A percentile compares a stretch with the other conserved stretches of the same genome.
phyloP scores from a whole-genome alignment of 2,329 filamentous ascomycete genomes.

The Arthrocladium fulminans region DNA sequence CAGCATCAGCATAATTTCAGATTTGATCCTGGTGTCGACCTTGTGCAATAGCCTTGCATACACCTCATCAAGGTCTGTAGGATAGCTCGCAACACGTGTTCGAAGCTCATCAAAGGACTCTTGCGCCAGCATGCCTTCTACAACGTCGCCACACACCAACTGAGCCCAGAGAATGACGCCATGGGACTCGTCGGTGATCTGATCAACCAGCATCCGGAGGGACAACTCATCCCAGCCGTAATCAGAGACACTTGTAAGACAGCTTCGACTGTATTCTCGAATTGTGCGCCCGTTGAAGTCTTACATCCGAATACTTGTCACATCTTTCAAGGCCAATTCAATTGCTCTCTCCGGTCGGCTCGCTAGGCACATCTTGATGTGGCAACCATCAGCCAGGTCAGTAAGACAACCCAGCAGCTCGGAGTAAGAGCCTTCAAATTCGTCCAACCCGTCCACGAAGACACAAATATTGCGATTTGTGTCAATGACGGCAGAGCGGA shows the following conservation, averaged over 20 bases:
- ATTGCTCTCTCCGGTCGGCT: background rate
- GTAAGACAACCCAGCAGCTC: background rate
- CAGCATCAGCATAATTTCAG: background rate
- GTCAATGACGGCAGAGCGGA: background rate
- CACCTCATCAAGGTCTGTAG: background rate
- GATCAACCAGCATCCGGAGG: background rate
- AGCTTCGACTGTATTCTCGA: background rate
- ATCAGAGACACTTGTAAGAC: background rate
- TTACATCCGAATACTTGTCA: background rate
- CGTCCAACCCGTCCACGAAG: conserved; percentile 12
- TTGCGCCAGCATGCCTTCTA: background rate
- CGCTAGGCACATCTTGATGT: background rate
- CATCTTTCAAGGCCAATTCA: background rate
- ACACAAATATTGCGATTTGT: conserved; percentile 6
- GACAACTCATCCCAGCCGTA: background rate
- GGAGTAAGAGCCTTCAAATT: conserved; percentile 1
- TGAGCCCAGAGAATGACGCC: conserved; percentile 1
- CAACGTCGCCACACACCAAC: background rate
- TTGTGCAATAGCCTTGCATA: background rate
- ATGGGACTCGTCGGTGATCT: background rate
- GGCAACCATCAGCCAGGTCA: background rate
- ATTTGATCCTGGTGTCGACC: background rate
- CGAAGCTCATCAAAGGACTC: background rate
- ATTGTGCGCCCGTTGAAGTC: background rate
- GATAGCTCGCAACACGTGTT: background rate